phyloP scores from a whole-genome alignment of 177 flowering plant species.

The Vitis hybrid region DNA sequence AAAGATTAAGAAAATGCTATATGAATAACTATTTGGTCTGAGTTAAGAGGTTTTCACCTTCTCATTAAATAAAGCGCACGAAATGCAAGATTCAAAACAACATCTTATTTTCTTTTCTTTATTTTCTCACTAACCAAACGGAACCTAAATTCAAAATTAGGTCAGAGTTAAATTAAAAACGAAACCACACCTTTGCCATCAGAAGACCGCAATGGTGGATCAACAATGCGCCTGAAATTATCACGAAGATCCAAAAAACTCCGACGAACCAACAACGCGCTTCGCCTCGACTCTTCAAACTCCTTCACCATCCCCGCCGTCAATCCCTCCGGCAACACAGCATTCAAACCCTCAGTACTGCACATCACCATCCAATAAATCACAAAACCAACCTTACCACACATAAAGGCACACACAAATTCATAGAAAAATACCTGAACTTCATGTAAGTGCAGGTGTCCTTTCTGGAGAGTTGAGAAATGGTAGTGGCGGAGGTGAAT shows the following conservation, averaged over 20 bases:
- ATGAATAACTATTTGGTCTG: too few species aligned
- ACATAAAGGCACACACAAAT: background rate
- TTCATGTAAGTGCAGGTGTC: constrained; percentile 66
- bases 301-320: constrained; percentile 77
- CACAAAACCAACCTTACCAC: constrained; percentile 4
- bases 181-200: constrained; percentile 41
- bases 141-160: background rate
- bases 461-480: constrained; percentile 55
- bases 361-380: background rate
- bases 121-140: background rate
- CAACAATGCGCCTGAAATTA: constrained; percentile 80
- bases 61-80: too few species aligned
- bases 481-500: constrained; percentile 54
- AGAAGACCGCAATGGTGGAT: constrained; percentile 55
- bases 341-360: constrained; percentile 52
- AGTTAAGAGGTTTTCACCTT: too few species aligned
- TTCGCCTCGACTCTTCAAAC: constrained; percentile 70
- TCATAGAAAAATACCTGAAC: constrained; percentile 44
- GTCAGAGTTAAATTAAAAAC: background rate
- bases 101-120: too few species aligned
- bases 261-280: constrained; percentile 71
- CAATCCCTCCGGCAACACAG: constrained; percentile 78
- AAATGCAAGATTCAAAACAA: too few species aligned
- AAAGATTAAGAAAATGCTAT: too few species aligned
- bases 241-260: constrained; percentile 90